A percentile compares a stretch with the other conserved stretches of the same genome.
phyloP scores from a whole-genome alignment of 495 filamentous ascomycete species.

The Letharia lupina region DNA sequence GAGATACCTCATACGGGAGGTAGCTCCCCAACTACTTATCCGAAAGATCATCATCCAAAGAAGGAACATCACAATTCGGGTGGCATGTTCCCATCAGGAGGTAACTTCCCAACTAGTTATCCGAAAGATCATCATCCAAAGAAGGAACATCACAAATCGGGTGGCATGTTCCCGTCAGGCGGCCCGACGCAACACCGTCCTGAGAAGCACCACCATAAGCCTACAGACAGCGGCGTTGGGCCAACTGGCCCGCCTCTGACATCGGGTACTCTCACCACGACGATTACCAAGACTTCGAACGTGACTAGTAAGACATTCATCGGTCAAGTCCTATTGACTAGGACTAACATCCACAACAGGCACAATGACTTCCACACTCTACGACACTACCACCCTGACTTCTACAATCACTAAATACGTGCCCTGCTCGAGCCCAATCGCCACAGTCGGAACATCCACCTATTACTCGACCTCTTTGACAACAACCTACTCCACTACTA shows the following conservation, averaged over 20 bases:
- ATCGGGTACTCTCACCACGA: conserved; percentile 2
- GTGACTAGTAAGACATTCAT: neutral
- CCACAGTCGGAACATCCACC: conserved; percentile 24
- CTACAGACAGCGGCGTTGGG: conserved; percentile 6
- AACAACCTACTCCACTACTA: conserved; percentile 25
- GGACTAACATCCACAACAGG: conserved; percentile 1
- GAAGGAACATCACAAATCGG: neutral
- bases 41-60: neutral
- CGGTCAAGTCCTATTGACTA: neutral
- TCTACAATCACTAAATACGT: conserved; percentile 28
- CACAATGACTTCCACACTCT: conserved; percentile 18
- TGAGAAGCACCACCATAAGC: neutral
- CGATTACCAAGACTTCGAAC: conserved; percentile 14
- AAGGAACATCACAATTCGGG: conserved; percentile 8
- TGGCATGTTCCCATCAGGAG: conserved; percentile 1
- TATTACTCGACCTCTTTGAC: conserved; percentile 32
- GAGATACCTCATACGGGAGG: conserved; percentile 2
- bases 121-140: neutral
- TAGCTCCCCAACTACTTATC: neutral
- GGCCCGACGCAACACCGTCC: too few species aligned
- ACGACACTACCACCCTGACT: conserved; percentile 8
- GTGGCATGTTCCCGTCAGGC: neutral
- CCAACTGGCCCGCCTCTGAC: neutral
- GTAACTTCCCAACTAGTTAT: neutral
- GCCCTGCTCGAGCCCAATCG: conserved; percentile 31